These are phyloP conservation scores for Debaryomyces robertsiae DNA, from an alignment of 1,139 yeast genomes.

Conservation along the genomic window DNA sequence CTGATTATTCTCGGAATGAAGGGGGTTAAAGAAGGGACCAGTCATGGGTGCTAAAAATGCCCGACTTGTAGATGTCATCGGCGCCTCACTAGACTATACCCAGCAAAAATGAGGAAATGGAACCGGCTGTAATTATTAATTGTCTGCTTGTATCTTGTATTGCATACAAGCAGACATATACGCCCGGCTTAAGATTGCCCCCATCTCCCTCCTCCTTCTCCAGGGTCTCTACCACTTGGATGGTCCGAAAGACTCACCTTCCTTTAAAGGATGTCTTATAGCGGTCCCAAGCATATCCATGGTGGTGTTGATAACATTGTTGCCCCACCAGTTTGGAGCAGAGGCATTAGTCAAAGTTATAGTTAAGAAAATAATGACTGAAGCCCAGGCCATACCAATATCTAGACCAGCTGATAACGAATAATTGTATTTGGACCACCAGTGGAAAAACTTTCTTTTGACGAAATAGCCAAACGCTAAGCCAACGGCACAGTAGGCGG, in stretches of 20 bases:
- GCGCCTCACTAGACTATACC: too few relatives aligned
- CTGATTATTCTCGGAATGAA: too few relatives aligned
- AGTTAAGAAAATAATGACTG: conserved; percentile 51
- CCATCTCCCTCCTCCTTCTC: too few relatives aligned
- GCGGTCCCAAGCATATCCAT: conserved; percentile 25
- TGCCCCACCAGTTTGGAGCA: conserved; percentile 55
- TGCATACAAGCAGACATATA: too few relatives aligned
- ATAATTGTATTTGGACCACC: conserved; percentile 71
- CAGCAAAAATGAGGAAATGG: too few relatives aligned
- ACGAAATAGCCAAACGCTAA: conserved; percentile 24
- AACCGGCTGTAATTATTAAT: too few relatives aligned
- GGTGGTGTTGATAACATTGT: conserved; percentile 32
- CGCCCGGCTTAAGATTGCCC: too few relatives aligned
- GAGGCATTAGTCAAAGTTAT: conserved; percentile 41
- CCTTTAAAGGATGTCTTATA: conserved; percentile 10
- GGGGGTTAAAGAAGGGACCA: too few relatives aligned
- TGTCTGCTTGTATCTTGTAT: too few relatives aligned
- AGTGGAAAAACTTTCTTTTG: conserved; percentile 42
- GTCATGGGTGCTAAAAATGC: too few relatives aligned
- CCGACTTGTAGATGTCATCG: too few relatives aligned
- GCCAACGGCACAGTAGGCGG: conserved; percentile 35
- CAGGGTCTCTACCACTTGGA: conserved; percentile 21
- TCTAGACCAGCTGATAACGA: conserved; percentile 60
- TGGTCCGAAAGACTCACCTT: conserved; percentile 22
- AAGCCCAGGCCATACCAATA: conserved; percentile 55